phyloP scores from a whole-genome alignment of 2,329 filamentous ascomycete species.

The Thermoascus crustaceus region DNA sequence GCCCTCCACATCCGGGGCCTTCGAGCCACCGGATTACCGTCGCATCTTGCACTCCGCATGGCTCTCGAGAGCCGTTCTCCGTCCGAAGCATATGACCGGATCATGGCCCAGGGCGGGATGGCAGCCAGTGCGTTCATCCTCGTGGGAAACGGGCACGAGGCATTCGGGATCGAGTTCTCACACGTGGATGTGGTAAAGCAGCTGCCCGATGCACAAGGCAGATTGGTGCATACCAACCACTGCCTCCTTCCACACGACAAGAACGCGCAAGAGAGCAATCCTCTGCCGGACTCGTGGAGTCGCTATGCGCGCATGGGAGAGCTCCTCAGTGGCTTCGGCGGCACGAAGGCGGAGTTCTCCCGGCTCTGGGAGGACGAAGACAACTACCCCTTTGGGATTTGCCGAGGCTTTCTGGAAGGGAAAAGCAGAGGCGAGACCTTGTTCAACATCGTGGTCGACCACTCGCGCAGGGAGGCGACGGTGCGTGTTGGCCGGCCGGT shows the following conservation, averaged over 20 bases:
- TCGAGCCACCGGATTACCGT: conserved; percentile 40
- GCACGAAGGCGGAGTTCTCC: not conserved
- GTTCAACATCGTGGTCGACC: conserved; percentile 7
- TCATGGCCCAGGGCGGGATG: conserved; percentile 40
- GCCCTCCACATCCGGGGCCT: conserved; percentile 47
- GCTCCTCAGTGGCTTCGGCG: not conserved
- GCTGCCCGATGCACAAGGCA: not conserved
- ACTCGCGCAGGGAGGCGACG: not conserved
- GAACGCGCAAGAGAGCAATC: not conserved
- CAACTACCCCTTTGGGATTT: conserved; percentile 2
- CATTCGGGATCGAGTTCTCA: conserved; percentile 43
- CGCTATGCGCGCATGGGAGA: conserved; percentile 1
- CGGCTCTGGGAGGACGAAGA: conserved; percentile 4
- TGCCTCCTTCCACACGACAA: conserved; percentile 1
- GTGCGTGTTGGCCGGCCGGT: conserved; percentile 5
- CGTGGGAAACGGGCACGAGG: conserved; percentile 38
- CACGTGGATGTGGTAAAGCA: not conserved
- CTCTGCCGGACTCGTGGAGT: conserved; percentile 2
- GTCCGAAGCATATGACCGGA: conserved; percentile 36
- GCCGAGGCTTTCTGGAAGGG: conserved; percentile 1
- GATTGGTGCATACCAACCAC: conserved; percentile 5
- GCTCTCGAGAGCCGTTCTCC: conserved; percentile 43
- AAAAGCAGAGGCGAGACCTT: conserved; percentile 3
- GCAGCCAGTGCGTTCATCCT: conserved; percentile 49
- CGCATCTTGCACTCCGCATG: conserved; percentile 47